Evolutionary conservation across 2,329 filamentous ascomycete species (phyloP), one percentile per base, ranked within the genome.

Genomic region (Plectosphaerella plurivora): DNA sequence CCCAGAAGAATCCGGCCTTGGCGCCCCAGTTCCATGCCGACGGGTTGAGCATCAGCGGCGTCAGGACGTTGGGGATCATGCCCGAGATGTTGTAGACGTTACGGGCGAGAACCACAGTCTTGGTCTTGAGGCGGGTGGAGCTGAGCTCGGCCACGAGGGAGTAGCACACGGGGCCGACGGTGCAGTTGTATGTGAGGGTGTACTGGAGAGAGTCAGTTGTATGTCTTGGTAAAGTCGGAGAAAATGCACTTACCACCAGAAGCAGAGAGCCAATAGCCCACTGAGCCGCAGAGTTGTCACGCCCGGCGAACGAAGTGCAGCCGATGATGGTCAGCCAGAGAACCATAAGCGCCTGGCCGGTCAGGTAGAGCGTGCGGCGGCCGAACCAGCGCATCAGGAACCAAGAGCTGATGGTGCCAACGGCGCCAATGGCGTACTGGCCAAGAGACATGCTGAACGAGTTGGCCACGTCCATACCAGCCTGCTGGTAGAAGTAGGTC

Each of bases 241-340:
- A 12, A 12, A 12, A 33, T 3, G 22, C 9, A 33, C 28, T 12
- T 8, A 33, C 28, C 8, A 76, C 58, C 15, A 78, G 60, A 2
- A 76, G 63, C 39, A 82, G 63, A 3, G 72, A 68, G 2, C 76
- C 79, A 1, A 75, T 74, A 0, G 70, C 72, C 68, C 71, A 76
- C 11, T 76, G 74, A 1, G 74, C 77, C 8, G 73, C 65, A 0
- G 71, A 72, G 33, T 76, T 69, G 36, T 75, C 68, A 51, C 72
- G 73, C 1, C 69, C 63, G 25, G 74, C 72, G 6, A 75, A 70
- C 33, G 65, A 71, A 24, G 72, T 57, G 45, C 76, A 65, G 6
- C 79, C 69, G 16, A 80, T 71, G 18, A 65, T 58, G 2, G 74
- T 62, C 1, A 77, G 72, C 1, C 71, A 59, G 45, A 63, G 1